Evolutionary conservation across 371 early-diverging fungal species (phyloP), one percentile per base, ranked within the genome.

Genomic region (Mortierella sp.): DNA sequence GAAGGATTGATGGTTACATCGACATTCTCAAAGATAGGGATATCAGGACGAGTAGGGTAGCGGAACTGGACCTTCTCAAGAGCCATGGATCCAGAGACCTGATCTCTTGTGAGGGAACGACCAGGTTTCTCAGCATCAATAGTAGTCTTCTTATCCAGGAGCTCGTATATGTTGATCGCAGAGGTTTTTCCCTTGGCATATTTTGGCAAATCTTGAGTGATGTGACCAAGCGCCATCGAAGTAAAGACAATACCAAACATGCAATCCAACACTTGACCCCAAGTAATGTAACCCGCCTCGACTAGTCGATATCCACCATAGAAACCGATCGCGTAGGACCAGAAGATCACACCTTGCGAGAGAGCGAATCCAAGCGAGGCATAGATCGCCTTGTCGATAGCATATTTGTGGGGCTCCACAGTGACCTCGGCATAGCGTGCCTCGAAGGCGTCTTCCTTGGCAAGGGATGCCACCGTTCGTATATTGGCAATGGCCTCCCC

Each of bases 381-480:
- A 26, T 84, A 46, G 18, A 72, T 80, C 59, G 90, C 91, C 68
- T 86, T 87, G 52, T 82, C 83, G 52, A 87, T 66, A 23, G 92
- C 92, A 23, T 83, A 76, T 6, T 75, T 70, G 66, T 95, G 91
- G n/a, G 96, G 95, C 37, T 74, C 85, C 18, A 83, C 77, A 51
- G 92, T 88, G 60, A 88, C 87, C 14, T 80, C 66, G 19, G 62
- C 62, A 64, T 92, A 96, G 57, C 84, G 74, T 16, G 59, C 60
- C 74, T 89, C 87, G 64, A 96, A 93, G 29, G 84, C 77, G 23
- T 57, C 45, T 72, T 98, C 96, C 68, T 93, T 91, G 29, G 91
- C 93, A n/a, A 98, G 84, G 5, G 92, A 83, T 47, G 89, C 88
- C n/a, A 98, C 96, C 3, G 98, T 97, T 47, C 97, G 90, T 60